phyloP scores from a whole-genome alignment of 2,329 filamentous ascomycete species.

The Clarireedia monteithiana region DNA sequence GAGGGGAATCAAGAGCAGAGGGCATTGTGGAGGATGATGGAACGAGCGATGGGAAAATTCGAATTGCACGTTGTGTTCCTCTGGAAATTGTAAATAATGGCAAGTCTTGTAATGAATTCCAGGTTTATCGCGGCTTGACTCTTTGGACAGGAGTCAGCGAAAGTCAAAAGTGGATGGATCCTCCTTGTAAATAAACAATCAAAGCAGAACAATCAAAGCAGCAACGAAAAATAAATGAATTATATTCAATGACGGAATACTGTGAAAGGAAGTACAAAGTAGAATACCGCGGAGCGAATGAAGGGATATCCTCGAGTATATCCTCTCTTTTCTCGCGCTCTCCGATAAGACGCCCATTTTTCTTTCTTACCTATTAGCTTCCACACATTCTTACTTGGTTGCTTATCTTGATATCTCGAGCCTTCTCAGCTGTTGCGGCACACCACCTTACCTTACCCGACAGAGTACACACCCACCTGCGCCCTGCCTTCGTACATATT shows the following conservation, averaged over 20 bases:
- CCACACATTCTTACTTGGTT: neutral
- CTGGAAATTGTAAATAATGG: neutral
- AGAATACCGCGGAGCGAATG: neutral
- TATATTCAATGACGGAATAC: neutral
- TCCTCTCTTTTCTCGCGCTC: neutral
- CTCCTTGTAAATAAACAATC: neutral
- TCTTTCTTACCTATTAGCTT: neutral
- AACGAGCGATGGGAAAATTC: no score
- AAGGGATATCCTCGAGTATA: neutral
- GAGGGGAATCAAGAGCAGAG: neutral
- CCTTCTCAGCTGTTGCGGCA: no score
- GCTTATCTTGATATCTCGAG: no score
- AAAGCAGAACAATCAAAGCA: neutral
- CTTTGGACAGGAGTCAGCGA: neutral
- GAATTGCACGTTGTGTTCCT: no score
- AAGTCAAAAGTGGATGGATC: constrained; percentile 1
- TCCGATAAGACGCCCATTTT: neutral
- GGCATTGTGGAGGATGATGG: no score
- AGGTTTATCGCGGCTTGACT: constrained; percentile 2
- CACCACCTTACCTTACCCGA: no score
- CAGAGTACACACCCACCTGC: no score
- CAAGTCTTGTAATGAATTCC: neutral
- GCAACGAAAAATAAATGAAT: neutral
- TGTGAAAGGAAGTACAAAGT: neutral
- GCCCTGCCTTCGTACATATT: no score